Evolutionary conservation across 2,329 filamentous ascomycete species (phyloP).

Genomic region (Pseudocercospora cruenta): DNA sequence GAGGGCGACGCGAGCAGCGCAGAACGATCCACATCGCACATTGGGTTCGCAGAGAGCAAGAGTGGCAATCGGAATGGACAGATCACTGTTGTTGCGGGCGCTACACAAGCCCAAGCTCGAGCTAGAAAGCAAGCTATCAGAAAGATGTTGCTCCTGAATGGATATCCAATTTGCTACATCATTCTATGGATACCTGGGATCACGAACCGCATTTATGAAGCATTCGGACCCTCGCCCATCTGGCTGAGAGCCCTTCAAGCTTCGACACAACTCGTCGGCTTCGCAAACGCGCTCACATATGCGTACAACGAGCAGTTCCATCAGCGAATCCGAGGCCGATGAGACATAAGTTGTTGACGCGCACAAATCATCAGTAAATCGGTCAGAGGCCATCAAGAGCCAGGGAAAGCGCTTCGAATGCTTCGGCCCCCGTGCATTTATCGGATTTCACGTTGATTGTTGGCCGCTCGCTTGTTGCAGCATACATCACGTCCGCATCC

Average conservation of each 20-base stretch:
- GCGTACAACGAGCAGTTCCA: constrained; percentile 27
- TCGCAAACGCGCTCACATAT: constrained; percentile 27
- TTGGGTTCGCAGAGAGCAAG: neutral
- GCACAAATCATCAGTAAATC: neutral
- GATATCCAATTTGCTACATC: constrained; percentile 41
- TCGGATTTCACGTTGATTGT: neutral
- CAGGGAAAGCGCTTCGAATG: too few relatives aligned
- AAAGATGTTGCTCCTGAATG: constrained; percentile 40
- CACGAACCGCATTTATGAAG: constrained; percentile 26
- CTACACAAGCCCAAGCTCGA: neutral
- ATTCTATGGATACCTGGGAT: constrained; percentile 42
- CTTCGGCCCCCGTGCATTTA: too few relatives aligned
- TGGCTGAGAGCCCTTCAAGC: constrained; percentile 28
- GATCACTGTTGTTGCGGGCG: neutral
- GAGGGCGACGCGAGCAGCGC: constrained; percentile 4
- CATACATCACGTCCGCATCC: neutral
- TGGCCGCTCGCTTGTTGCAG: neutral
- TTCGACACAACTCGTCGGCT: constrained; percentile 26
- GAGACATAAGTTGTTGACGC: neutral
- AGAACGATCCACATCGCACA: neutral
- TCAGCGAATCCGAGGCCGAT: constrained; percentile 13
- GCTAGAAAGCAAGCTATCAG: constrained; percentile 21
- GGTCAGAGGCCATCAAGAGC: too few relatives aligned
- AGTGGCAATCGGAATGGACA: neutral
- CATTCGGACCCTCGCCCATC: constrained; percentile 18